Evolutionary conservation across 768 basidiomycete species (phyloP), one percentile per base, ranked within the genome.

Genomic region (Leccinum pellstonianum): DNA sequence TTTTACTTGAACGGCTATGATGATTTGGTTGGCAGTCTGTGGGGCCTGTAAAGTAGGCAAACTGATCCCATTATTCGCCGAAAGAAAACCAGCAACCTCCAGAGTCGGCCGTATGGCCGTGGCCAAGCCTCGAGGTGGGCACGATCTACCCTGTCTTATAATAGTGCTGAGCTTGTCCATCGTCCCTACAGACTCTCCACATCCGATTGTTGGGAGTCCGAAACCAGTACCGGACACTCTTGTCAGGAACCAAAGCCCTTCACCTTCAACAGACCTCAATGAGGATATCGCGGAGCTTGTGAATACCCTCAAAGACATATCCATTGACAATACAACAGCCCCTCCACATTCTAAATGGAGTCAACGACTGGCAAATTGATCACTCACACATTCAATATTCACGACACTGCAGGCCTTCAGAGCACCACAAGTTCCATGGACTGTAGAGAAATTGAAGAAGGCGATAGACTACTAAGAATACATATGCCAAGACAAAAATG

Each of bases 41-140:
- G 87, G 87, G 15, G 79, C 76, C 1, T 91, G 90, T 66, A 83
- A 80, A 67, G 76, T 73, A 49, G 88, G 89, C 7, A 79, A 71
- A 55, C 79, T 91, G 9, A 64, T 80, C 11, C 84, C 89, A 11
- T 74, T 84, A 21, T 90, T 90, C 69, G 65, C 69, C 19, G 74
- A 78, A 48, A 76, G 73, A 46, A 64, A 71, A 4, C 69, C 66
- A 54, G 75, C 56, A 62, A 71, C 72, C 9, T 72, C 77, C 4
- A 77, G 76, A 57, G 71, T 71, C 25, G 77, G 81, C 62, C 77
- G 76, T 48, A 75, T 80, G 71, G 82, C 81, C 5, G 73, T 80
- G 29, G 68, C 66, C 23, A 79, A 73, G 56, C 68, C 79, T 29
- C 79, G 77, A 76, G 84, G 86, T 83, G 59, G 14, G 43, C 8